Evolutionary conservation across 2,329 filamentous ascomycete genomes (phyloP), one percentile per base, ranked within the genome.

Genomic region (Mariannaea sp.): DNA sequence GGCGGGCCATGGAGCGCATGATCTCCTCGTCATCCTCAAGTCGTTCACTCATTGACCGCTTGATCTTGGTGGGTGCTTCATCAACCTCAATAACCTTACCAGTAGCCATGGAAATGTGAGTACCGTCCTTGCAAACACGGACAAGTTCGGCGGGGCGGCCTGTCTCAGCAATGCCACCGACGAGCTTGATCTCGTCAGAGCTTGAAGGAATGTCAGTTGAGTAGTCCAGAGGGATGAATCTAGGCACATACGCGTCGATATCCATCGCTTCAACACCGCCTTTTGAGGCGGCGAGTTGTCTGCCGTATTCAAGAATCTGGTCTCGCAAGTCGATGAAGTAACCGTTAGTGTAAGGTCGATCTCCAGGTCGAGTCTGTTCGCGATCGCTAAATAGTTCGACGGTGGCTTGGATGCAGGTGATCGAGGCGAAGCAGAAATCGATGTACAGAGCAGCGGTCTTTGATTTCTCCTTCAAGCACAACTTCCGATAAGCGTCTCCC

Each of bases 271-370:
- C 77, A 29, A 80, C 79, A 57, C 78, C 79, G 68, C 88, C 82
- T 68, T 90, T 87, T 61, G 86, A 84, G 62, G 86, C 86, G 59
- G 87, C 86, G 66, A 97, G 85, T 71, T 94, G 89, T 67, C 86
- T 84, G 56, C 91, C 92, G 83, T 96, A 96, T 71, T 90, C 84
- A 71, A 87, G 85, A 66, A 97, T 92, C 83, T 97, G 92, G 72
- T 95, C 90, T 72, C 95, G 87, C 57, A 97, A 86, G 77, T 97
- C 93, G 76, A 97, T 88, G 72, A 97, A 97, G 76, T 97, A 97
- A 70, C 90, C 90, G 82, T 89, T 91, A 81, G 88, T 94, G 80
- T 97, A 97, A 62, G 92, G 91, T 67, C 89, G 87, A 74, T 97
- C 93, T 74, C 84, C 80, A 55, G 90, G 88, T 71, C 90, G 85